Evolutionary conservation across 164 flowering plant genomes (phyloP).

Genomic region (Magnolia changhungtana): DNA sequence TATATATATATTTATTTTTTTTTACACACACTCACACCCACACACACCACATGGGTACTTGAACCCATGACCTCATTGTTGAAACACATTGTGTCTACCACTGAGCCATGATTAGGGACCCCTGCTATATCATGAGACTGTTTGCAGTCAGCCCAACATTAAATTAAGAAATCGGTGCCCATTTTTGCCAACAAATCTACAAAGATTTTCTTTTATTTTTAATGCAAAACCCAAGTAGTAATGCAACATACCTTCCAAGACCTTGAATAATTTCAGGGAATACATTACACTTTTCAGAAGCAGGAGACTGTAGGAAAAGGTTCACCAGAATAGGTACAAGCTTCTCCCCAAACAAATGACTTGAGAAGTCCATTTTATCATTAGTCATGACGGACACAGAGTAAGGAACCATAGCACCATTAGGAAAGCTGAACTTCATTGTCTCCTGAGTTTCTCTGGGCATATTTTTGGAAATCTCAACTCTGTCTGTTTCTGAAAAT

Average conservation of each 20-base stretch:
- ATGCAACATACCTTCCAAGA: constrained; percentile 69
- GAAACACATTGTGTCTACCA: no score
- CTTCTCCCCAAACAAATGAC: constrained; percentile 68
- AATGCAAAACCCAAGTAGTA: no score
- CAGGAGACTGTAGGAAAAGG: constrained; percentile 64
- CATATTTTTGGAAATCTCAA: constrained; percentile 6
- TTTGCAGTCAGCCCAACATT: no score
- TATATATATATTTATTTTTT: no score
- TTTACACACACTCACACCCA: no score
- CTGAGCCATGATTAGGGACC: no score
- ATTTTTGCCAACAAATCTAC: no score
- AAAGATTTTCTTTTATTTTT: no score
- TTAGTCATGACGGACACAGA: constrained; percentile 18
- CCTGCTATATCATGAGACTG: no score
- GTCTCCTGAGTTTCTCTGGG: constrained; percentile 22
- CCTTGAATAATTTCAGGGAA: constrained; percentile 73
- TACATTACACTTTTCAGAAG: constrained; percentile 51
- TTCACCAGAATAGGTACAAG: constrained; percentile 75
- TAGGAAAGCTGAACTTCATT: constrained; percentile 24
- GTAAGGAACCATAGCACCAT: constrained; percentile 34
- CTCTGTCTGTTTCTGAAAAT: constrained; percentile 1
- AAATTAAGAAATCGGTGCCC: no score
- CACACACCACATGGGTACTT: no score
- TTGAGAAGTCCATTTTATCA: constrained; percentile 19
- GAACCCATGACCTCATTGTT: no score